Conservation (phyloP, 768 basidiomycete genomes). For the Kwoniella europaea region DNA sequence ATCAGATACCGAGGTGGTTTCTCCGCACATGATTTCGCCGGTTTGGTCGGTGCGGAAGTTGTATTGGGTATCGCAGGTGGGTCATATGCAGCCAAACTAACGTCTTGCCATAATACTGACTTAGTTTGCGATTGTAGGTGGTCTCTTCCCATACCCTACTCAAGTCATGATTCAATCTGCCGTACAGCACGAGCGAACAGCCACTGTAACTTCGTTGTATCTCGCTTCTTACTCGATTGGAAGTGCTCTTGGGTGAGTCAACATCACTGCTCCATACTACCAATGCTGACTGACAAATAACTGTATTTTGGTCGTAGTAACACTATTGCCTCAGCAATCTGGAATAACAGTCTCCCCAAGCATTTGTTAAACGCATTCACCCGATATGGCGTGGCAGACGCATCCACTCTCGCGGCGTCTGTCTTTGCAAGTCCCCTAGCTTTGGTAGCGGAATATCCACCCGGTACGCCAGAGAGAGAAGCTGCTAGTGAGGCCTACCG, state of each 20-base stretch:
- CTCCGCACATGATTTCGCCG: slow-evolving; percentile 25
- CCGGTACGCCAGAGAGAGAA: slow-evolving; percentile 34
- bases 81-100: not conserved
- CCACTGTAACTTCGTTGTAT: slow-evolving; percentile 33
- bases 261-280: no score
- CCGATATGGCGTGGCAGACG: slow-evolving; percentile 30
- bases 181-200: slow-evolving; percentile 36
- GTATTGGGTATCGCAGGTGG: slow-evolving; percentile 28
- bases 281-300: not conserved
- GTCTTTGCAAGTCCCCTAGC: slow-evolving; percentile 49
- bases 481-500: slow-evolving; percentile 45
- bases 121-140: not conserved
- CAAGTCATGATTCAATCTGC: slow-evolving; percentile 45
- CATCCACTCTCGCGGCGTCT: slow-evolving; percentile 36
- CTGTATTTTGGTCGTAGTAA: slow-evolving; percentile 7
- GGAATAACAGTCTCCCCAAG: slow-evolving; percentile 38
- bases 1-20: slow-evolving; percentile 37
- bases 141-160: slow-evolving; percentile 50
- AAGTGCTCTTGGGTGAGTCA: slow-evolving; percentile 28
- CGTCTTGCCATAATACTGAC: not conserved
- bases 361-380: slow-evolving; percentile 24
- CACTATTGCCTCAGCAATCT: slow-evolving; percentile 45
- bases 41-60: slow-evolving; percentile 45
- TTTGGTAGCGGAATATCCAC: slow-evolving; percentile 36
- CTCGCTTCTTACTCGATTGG: slow-evolving; percentile 45